Evolutionary conservation across 148 eudicot species (phyloP).

Genomic region (Camellia sinensis): DNA sequence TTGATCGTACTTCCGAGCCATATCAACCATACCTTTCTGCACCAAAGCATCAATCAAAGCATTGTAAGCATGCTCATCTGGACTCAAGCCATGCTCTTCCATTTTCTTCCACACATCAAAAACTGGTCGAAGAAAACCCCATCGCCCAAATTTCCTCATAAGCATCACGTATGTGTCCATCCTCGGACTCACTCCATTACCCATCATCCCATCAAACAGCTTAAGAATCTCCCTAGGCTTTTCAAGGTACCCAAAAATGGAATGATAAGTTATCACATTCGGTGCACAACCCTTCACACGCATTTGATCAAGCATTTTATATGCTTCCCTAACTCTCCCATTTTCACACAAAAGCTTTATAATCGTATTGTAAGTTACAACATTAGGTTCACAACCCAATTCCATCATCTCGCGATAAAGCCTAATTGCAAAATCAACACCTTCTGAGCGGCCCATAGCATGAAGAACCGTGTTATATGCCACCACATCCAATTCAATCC

Average conservation of each 20-base stretch:
- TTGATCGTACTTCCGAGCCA: slow-evolving; percentile 78
- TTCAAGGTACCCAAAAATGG: slow-evolving; percentile 65
- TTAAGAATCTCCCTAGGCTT: slow-evolving; percentile 75
- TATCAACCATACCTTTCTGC: slow-evolving; percentile 83
- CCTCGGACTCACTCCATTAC: slow-evolving; percentile 60
- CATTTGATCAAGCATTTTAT: slow-evolving; percentile 60
- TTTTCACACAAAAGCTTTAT: slow-evolving; percentile 80
- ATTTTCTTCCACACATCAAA: slow-evolving; percentile 77
- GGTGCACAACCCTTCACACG: slow-evolving; percentile 58
- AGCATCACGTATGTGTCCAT: slow-evolving; percentile 94
- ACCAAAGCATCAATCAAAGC: slow-evolving; percentile 88
- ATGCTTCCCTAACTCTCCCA: slow-evolving; percentile 74
- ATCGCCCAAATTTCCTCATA: slow-evolving; percentile 85
- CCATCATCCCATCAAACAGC: slow-evolving; percentile 77
- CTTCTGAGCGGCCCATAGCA: slow-evolving; percentile 69
- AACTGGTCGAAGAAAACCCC: slow-evolving; percentile 94
- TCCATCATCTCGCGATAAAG: slow-evolving; percentile 76
- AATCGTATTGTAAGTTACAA: slow-evolving; percentile 69
- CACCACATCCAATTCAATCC: slow-evolving; percentile 79
- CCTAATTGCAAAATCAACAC: slow-evolving; percentile 79
- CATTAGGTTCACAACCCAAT: slow-evolving; percentile 62
- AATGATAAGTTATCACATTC: slow-evolving; percentile 65
- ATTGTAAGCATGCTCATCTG: slow-evolving; percentile 82
- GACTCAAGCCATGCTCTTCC: slow-evolving; percentile 79
- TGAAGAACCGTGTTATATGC: slow-evolving; percentile 75